Conservation (phyloP, 2,329 filamentous ascomycete species). For the Colletotrichum sp. region DNA sequence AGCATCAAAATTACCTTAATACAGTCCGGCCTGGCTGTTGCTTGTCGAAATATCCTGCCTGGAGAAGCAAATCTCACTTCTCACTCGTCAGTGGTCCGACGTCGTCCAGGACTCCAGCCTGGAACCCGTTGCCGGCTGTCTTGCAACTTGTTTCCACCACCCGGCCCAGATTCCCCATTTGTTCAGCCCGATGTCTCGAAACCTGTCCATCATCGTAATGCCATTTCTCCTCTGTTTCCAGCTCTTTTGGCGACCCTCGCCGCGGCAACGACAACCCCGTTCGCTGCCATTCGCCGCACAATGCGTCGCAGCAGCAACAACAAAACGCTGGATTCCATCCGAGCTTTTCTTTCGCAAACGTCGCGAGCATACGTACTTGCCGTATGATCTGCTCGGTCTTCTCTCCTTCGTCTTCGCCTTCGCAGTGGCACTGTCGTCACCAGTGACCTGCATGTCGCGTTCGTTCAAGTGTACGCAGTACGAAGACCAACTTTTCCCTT, state of each 20-base stretch:
- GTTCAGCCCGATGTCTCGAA: conserved; percentile 12
- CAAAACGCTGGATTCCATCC: neutral
- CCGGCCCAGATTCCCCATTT: conserved; percentile 4
- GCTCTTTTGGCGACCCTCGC: neutral
- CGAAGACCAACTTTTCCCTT: neutral
- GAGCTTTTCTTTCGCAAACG: neutral
- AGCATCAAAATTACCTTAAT: neutral
- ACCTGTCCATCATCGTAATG: neutral
- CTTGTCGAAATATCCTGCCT: neutral
- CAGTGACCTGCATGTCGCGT: neutral
- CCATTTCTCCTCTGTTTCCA: neutral
- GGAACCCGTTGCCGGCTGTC: neutral
- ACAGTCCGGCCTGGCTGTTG: neutral
- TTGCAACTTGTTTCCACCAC: neutral
- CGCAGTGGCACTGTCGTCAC: neutral
- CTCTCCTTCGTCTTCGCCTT: neutral
- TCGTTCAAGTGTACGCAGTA: neutral
- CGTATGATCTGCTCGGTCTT: neutral
- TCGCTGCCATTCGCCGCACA: neutral
- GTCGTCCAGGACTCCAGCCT: neutral
- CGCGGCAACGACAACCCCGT: neutral
- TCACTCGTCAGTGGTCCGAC: neutral
- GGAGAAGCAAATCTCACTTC: neutral
- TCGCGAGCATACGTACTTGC: neutral
- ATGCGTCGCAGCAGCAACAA: neutral